These are phyloP conservation scores for Candida endomychidarum DNA, from an alignment of 805 yeast species.

Conservation along the genomic window DNA sequence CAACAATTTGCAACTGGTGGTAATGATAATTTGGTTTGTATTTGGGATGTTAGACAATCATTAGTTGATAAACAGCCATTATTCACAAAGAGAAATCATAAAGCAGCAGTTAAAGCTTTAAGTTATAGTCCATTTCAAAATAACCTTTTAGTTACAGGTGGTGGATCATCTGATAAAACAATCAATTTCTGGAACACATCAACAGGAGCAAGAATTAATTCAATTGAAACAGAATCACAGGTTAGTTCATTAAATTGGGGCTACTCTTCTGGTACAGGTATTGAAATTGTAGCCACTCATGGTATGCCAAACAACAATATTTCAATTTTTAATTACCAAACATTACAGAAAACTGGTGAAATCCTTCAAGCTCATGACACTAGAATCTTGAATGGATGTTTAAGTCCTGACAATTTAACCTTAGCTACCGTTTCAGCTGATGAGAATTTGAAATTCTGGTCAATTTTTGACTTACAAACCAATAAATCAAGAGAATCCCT, in stretches of 20 bases:
- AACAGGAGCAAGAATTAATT: constrained; percentile 81
- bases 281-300: constrained; percentile 89
- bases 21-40: constrained; percentile 87
- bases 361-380: constrained; percentile 86
- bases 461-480: constrained; percentile 63
- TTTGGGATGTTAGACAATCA: constrained; percentile 79
- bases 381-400: constrained; percentile 75
- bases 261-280: constrained; percentile 63
- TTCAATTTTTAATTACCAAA: constrained; percentile 81
- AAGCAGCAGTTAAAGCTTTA: constrained; percentile 93
- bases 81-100: constrained; percentile 75
- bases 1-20: constrained; percentile 88
- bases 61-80: constrained; percentile 47
- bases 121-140: constrained; percentile 91
- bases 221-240: constrained; percentile 90
- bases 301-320: constrained; percentile 89
- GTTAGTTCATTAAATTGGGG: constrained; percentile 96
- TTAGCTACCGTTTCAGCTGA: constrained; percentile 95
- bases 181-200: constrained; percentile 95
- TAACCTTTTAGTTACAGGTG: constrained; percentile 90
- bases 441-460: constrained; percentile 94
- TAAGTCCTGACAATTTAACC: constrained; percentile 88
- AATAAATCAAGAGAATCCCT: constrained; percentile 9
- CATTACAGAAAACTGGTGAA: constrained; percentile 83
- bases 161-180: constrained; percentile 86